Evolutionary conservation across 257 asterid species (phyloP), one percentile per base, ranked within the genome.

Genomic region (Ajuga chamaepitys): DNA sequence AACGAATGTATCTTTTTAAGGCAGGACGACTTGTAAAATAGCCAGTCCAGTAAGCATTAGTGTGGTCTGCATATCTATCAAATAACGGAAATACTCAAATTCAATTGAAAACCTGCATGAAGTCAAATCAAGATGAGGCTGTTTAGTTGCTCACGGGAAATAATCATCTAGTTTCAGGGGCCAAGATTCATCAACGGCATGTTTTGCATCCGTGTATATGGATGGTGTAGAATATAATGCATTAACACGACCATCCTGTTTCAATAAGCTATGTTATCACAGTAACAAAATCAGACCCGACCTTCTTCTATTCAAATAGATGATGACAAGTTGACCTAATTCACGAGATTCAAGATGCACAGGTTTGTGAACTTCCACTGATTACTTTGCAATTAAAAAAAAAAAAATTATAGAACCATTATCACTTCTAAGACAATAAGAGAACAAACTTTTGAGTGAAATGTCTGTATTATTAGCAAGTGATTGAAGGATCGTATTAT

Each of bases 171-270:
- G 70, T 76, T 88, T 88, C 67, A 91, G 81, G 56, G 96, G 95
- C 96, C 95, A 91, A 3, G 89, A 35, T 53, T 75, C 79, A 28
- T 75, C 71, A 28, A 84, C 75, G 10, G 86, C 88, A 63, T 80
- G 74, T 73, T 91, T 88, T 32, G 95, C 91, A 75, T 91, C 96
- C 4, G 86, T 82, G 70, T 91, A 91, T 66, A 86, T 52, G 30
- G 96, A 88, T 52, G 96, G 97, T 4, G 97, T 88, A 62, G 97
- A 91, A 78, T 91, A 91, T 66, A 91, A 76, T 28, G 88, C 96
- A 81, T 91, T 88, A 57, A 88, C 80, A 67, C 85, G 83, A 24
- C 97, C 97, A 71, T 88, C 96, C 97, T 90, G 90, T 65, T 62
- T 66, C 75, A 75, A n/a, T 17, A 52, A 57, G 38, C 46, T 48